Conservation (phyloP, 345 rosid genomes). For the Pugionium dolabratum region DNA sequence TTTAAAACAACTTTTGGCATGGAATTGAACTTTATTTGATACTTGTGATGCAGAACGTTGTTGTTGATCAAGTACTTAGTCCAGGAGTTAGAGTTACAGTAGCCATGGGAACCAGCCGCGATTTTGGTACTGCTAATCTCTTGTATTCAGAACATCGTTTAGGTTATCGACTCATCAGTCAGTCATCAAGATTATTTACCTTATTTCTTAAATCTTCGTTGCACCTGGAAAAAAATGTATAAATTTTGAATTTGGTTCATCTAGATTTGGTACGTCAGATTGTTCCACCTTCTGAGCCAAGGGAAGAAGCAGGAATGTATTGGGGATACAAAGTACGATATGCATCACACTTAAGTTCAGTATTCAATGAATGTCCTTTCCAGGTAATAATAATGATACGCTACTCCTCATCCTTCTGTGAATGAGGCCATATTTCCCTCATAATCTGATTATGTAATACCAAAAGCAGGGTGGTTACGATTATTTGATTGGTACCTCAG, state of each 20-base stretch:
- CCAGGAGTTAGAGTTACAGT: slow-evolving; percentile 87
- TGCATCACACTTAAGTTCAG: slow-evolving; percentile 72
- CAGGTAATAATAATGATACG: slow-evolving; percentile 43
- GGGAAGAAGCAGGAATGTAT: slow-evolving; percentile 73
- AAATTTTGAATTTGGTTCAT: slow-evolving; percentile 42
- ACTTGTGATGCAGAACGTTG: slow-evolving; percentile 59
- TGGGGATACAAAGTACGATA: slow-evolving; percentile 96
- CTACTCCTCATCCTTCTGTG: slow-evolving; percentile 3
- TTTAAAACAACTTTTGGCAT: background rate
- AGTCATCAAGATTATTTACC: background rate
- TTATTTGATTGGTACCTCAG: slow-evolving; percentile 89
- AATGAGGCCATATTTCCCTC: background rate
- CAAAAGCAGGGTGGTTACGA: slow-evolving; percentile 83
- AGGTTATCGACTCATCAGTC: background rate
- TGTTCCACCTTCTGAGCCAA: slow-evolving; percentile 69
- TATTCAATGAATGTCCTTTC: slow-evolving; percentile 60
- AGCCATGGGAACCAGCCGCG: slow-evolving; percentile 73
- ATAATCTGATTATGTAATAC: slow-evolving; percentile 30
- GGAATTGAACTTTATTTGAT: slow-evolving; percentile 25
- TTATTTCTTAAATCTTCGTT: slow-evolving; percentile 18
- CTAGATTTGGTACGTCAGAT: slow-evolving; percentile 65
- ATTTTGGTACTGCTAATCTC: slow-evolving; percentile 57
- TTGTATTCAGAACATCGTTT: background rate
- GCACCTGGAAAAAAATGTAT: slow-evolving; percentile 14
- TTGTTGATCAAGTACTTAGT: slow-evolving; percentile 63